Base-by-base conservation (phyloP, 495 filamentous ascomycete genomes). In the Penicillium psychrofluorescens region DNA sequence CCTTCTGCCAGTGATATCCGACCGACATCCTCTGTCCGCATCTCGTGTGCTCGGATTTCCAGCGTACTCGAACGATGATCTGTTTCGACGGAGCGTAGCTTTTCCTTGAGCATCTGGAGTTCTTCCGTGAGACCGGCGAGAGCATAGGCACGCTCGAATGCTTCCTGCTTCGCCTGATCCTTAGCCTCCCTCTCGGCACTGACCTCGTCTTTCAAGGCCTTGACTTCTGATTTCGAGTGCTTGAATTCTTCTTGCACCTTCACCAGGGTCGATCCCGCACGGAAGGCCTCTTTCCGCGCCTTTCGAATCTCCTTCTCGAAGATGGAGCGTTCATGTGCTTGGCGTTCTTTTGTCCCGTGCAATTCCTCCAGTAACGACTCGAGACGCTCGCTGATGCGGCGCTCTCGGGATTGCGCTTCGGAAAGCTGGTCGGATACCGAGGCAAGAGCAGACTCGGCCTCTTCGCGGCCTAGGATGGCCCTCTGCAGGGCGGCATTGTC, bases 291-390 rank as follows among this genome's bases (percentile, higher is more conserved):
- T 61, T 91, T 94, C 29, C 85, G 72, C n/a, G 83, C 78, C 38
- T 84, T 79, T 36, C 85, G 70, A 31, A 91, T 81, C 58, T 94
- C 88, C 54, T 92, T 94, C 62, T 94, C 87, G 68, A 85, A 91
- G 22, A 89, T 63, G 15, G 78, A 58, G 58, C 84, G 74, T 43
- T 86, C 82, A 55, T 88, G 81, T 11, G 75, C 77, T 51, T 87
- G 77, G 11, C 82, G 82, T 56, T 91, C 85, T 67, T 91, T 90
- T 11, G 76, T 70, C 14, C 78, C 71, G 29, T 84, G 81, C 35
- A 87, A 75, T 53, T 87, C 86, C 63, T 91, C 88, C 74, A 90
- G 80, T 10, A 90, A 70, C 35, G 74, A 79, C 54, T 94, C 88
- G 15, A 92, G 61, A 52, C 87, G 72, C 63, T 90, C 86, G 13